Conservation (phyloP, 352 stramenopile genomes). For the Blastocystis sp. region DNA sequence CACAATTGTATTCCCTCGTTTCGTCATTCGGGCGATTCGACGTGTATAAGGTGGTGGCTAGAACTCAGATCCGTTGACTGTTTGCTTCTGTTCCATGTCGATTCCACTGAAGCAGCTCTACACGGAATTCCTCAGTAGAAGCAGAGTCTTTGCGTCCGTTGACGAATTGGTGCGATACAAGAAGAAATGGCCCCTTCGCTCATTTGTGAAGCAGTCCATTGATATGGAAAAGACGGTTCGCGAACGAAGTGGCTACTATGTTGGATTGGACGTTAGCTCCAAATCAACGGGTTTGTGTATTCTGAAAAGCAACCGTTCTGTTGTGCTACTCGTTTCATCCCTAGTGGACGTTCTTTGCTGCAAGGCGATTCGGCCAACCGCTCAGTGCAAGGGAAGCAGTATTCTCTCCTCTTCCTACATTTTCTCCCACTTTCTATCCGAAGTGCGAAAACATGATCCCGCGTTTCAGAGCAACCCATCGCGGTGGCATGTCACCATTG, state of each 20-base stretch:
- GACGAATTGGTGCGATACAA: constrained; percentile 32
- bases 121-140: background rate
- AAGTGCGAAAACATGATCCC: constrained; percentile 16
- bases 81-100: background rate
- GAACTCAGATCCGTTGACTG: no score
- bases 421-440: constrained; percentile 18
- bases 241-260: background rate
- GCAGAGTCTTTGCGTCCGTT: constrained; percentile 19
- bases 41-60: no score
- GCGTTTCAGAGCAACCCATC: background rate
- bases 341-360: constrained; percentile 30
- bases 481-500: constrained; percentile 13
- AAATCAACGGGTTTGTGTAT: constrained; percentile 43
- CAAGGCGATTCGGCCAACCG: constrained; percentile 26
- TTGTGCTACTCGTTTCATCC: background rate
- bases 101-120: background rate
- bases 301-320: background rate
- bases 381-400: constrained; percentile 41
- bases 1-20: no score
- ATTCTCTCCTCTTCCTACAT: constrained; percentile 20
- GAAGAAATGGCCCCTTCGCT: constrained; percentile 27
- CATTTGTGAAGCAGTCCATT: constrained; percentile 6
- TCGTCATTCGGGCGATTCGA: no score
- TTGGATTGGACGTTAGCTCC: constrained; percentile 56
- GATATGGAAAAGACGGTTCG: background rate